Evolutionary conservation across 2,329 filamentous ascomycete genomes (phyloP).

Genomic region (Ophiostoma populinum): DNA sequence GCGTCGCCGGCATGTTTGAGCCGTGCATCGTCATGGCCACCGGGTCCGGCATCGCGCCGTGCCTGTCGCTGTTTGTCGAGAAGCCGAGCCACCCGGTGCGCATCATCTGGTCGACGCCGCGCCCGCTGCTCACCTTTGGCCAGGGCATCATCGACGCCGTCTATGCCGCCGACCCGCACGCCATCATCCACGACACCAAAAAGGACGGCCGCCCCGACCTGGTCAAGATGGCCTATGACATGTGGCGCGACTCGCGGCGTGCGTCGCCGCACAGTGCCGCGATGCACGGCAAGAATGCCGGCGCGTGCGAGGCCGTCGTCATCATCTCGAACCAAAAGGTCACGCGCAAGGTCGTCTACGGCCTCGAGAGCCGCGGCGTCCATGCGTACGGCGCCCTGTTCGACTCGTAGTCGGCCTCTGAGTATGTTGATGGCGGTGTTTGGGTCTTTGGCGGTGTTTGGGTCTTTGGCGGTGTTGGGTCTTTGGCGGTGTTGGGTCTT

Average conservation of each 20-base stretch:
- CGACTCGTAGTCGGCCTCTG: conserved; percentile 10
- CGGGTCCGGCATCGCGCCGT: conserved; percentile 46
- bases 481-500: neutral
- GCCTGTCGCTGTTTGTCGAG: conserved; percentile 39
- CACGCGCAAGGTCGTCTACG: conserved; percentile 18
- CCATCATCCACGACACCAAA: conserved; percentile 10
- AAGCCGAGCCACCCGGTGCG: conserved; percentile 15
- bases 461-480: neutral
- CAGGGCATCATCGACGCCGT: conserved; percentile 17
- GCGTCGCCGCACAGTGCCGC: neutral
- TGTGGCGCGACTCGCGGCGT: conserved; percentile 7
- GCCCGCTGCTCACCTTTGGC: conserved; percentile 19
- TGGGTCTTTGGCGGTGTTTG: neutral
- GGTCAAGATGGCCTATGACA: conserved; percentile 7
- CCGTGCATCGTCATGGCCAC: conserved; percentile 42
- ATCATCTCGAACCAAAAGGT: conserved; percentile 19
- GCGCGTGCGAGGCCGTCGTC: conserved; percentile 13
- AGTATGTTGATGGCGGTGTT: neutral
- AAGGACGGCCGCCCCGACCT: conserved; percentile 8
- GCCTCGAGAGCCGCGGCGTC: conserved; percentile 17
- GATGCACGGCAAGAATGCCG: neutral
- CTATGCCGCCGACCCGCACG: conserved; percentile 9
- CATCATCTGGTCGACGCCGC: conserved; percentile 20
- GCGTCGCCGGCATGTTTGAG: conserved; percentile 37
- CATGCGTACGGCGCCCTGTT: conserved; percentile 20